Evolutionary conservation across 2,329 filamentous ascomycete species (phyloP), one percentile per base, ranked within the genome.

Genomic region (Trichoderma endophyticum): DNA sequence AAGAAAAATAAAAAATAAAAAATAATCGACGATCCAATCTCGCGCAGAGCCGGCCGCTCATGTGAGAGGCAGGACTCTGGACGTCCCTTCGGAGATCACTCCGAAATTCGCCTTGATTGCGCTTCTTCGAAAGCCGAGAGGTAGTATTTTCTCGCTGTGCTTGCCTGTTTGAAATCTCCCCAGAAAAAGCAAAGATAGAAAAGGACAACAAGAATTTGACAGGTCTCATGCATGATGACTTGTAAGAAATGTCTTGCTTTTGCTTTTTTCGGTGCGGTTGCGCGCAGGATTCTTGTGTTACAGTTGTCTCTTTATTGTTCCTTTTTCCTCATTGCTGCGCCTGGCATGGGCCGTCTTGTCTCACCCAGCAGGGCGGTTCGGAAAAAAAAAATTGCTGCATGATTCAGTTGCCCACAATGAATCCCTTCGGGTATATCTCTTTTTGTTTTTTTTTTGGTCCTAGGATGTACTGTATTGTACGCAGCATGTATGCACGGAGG

Each of bases 1-100:
- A n/a, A 30, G 11, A 59, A n/a, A 28, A 66, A 66, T 15, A 18
- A 39, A 51, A 24, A 65, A 65, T 32, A 21, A 36, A 56, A 30
- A 21, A 59, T 57, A 24, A 69, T 63, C 59, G 71, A 43, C 71
- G 70, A 68, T 72, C 63, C 61, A 54, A 70, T 71, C 69, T 71
- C 71, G 54, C 64, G 71, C 71, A 72, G 65, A 68, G 36, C 11
- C 43, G 28, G 57, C 4, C 26, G 71, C 71, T 72, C 71, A 72
- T 72, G 71, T 72, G 71, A 71, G 69, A 34, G 32, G 51, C n/a
- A 24, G 9, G 56, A 32, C 28, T 32, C 32, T 39, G 30, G 18
- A 14, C 4, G 6, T n/a, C 59, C 34, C 63, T 18, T 51, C 59
- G 59, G 43, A 63, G 69, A 9, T n/a, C n/a, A 12, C 11, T 30